Conservation (phyloP, 2,329 filamentous ascomycete genomes). For the Xylaria digitata region DNA sequence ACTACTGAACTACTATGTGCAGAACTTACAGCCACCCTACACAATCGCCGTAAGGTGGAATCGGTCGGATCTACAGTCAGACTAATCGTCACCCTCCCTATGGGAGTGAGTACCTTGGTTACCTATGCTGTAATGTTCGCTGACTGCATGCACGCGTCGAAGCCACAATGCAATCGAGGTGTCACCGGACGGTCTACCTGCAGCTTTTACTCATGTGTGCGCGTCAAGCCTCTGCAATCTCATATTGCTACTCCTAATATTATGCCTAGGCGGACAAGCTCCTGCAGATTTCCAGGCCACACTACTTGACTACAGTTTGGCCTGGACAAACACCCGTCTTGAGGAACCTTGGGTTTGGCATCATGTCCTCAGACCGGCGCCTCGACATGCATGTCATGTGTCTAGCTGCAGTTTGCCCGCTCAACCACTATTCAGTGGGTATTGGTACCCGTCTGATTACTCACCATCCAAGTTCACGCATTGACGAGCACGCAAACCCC, state of each 20-base stretch:
- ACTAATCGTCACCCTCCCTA: slow-evolving; percentile 14
- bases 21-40: background rate
- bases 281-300: slow-evolving; percentile 38
- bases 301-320: slow-evolving; percentile 24
- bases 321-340: background rate
- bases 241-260: slow-evolving; percentile 1
- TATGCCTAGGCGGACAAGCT: slow-evolving; percentile 28
- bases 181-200: slow-evolving; percentile 24
- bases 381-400: slow-evolving; percentile 15
- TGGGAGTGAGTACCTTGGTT: slow-evolving; percentile 14
- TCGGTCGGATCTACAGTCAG: slow-evolving; percentile 14
- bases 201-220: slow-evolving; percentile 20
- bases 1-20: background rate
- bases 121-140: slow-evolving; percentile 27
- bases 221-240: slow-evolving; percentile 21
- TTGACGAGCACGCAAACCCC: background rate
- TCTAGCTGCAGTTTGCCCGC: slow-evolving; percentile 1
- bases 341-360: slow-evolving; percentile 33
- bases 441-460: slow-evolving; percentile 5
- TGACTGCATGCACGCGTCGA: slow-evolving; percentile 33
- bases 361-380: slow-evolving; percentile 2
- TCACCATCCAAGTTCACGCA: background rate
- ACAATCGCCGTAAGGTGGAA: slow-evolving; percentile 17
- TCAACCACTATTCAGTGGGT: slow-evolving; percentile 3
- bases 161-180: slow-evolving; percentile 26